Evolutionary conservation across 352 stramenopile species (phyloP), one percentile per base, ranked within the genome.

Genomic region (Phytophthora cajani): DNA sequence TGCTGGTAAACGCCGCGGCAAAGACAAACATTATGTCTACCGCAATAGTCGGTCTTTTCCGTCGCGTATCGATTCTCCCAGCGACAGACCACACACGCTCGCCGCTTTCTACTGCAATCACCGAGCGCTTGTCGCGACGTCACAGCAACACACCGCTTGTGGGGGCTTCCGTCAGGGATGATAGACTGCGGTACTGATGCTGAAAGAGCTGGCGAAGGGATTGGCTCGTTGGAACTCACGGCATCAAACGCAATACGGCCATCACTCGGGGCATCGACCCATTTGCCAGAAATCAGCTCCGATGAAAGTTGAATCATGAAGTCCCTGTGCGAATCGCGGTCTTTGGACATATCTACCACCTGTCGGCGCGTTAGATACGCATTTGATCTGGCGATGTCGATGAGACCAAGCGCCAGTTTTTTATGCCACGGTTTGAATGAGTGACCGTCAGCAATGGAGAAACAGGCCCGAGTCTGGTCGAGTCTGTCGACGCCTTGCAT

Each of bases 391-490:
- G 11, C 36, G 14, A 64, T 25, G 36, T 64, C 74, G 2, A 74
- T 54, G 1, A 76, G 21, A 19, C 11, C 40, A 8, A 47, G 49
- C 64, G 47, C 66, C 2, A 77, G 49, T 42, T 75, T 77, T 55
- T 80, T 77, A 63, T 75, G 55, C 62, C 73, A 77, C 47, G 71
- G 76, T 14, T 72, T 71, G 23, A 69, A 71, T 0, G 53, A 71
- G 32, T 77, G 69, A 5, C 73, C 73, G 23, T 77, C 66, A 0
- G 62, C 69, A 50, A 78, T n/a, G n/a, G 66, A 78, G 32, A 74
- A 78, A 14, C 57, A 50, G 19, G 38, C 40, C 16, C 63, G 59
- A 23, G 76, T 46, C 38, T 78, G 66, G 49, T 78, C 74, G 6
- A 62, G 8, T 19, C 56, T 32, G n/a, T 62, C 57, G 8, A 81